Evolutionary conservation across 805 yeast species (phyloP).

Genomic region (Ogataea paradorogensis): DNA sequence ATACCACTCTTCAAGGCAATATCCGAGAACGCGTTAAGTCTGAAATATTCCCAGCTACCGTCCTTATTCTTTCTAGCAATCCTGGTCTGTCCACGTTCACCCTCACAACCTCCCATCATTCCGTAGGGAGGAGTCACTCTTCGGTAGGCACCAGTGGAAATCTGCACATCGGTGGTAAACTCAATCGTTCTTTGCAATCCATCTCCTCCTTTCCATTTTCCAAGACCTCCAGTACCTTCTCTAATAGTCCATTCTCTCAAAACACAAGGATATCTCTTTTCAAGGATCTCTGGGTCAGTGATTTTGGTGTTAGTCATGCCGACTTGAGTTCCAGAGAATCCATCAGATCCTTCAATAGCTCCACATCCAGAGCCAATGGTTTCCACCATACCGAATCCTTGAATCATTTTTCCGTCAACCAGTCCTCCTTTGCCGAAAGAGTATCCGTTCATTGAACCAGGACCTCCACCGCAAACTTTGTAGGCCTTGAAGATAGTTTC

Average conservation of each 20-base stretch:
- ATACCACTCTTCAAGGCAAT: neutral
- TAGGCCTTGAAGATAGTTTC: conserved; percentile 82
- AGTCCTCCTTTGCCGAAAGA: conserved; percentile 58
- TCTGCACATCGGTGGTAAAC: conserved; percentile 40
- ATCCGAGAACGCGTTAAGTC: conserved; percentile 1
- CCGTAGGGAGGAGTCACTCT: conserved; percentile 56
- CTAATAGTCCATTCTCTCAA: conserved; percentile 44
- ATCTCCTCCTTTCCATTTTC: conserved; percentile 49
- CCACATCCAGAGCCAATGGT: conserved; percentile 58
- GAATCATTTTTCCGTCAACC: conserved; percentile 2
- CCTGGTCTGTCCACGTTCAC: conserved; percentile 41
- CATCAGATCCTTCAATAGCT: conserved; percentile 33
- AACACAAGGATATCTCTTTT: conserved; percentile 49
- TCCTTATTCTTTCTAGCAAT: conserved; percentile 9
- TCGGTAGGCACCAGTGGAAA: conserved; percentile 49
- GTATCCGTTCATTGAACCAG: conserved; percentile 85
- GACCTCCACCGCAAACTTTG: conserved; percentile 81
- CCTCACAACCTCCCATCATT: conserved; percentile 51
- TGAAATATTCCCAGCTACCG: conserved; percentile 1
- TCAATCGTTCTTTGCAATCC: conserved; percentile 50
- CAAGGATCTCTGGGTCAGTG: conserved; percentile 54
- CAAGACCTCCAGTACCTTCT: conserved; percentile 47
- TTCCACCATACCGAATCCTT: conserved; percentile 53
- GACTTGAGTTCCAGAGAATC: conserved; percentile 53
- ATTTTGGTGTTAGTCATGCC: conserved; percentile 34